phyloP scores from a whole-genome alignment of 768 basidiomycete genomes.

The Phlebiopsis gigantea region DNA sequence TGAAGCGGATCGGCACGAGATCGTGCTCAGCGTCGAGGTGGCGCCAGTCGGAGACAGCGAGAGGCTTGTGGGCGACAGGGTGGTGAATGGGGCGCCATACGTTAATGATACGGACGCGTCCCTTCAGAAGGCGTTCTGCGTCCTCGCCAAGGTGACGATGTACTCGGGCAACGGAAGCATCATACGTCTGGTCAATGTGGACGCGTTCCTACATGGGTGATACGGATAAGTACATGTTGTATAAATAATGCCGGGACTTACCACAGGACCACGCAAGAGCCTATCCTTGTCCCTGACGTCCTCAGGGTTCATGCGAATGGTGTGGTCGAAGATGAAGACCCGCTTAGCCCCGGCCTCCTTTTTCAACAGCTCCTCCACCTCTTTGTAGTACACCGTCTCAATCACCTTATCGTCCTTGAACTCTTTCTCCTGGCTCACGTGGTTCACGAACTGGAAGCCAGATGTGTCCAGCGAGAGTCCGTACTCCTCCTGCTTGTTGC shows the following conservation, averaged over 20 bases:
- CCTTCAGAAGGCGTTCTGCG: constrained; percentile 35
- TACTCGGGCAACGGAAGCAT: constrained; percentile 33
- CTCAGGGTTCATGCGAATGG: constrained; percentile 24
- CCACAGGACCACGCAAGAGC: constrained; percentile 26
- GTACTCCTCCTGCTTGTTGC: constrained; percentile 25
- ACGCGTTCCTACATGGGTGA: constrained; percentile 27
- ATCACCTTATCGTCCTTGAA: constrained; percentile 37
- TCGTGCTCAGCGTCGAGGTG: constrained; percentile 30
- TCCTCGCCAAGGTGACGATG: constrained; percentile 34
- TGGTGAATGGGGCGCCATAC: constrained; percentile 41
- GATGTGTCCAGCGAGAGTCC: constrained; percentile 28
- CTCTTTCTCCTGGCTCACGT: constrained; percentile 31
- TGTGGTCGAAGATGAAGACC: constrained; percentile 42
- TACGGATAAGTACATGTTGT: not conserved
- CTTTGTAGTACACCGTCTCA: constrained; percentile 33
- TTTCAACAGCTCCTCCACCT: constrained; percentile 38
- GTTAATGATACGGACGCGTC: constrained; percentile 40
- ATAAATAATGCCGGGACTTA: constrained; percentile 16
- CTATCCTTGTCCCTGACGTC: constrained; percentile 4
- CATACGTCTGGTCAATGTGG: constrained; percentile 42
- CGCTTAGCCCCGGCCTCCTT: constrained; percentile 32
- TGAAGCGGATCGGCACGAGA: constrained; percentile 32
- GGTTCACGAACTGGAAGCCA: constrained; percentile 39
- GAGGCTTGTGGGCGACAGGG: constrained; percentile 34
- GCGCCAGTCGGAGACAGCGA: constrained; percentile 38